Conservation (phyloP, 768 basidiomycete species). For the Xerocomellus intermedius region DNA sequence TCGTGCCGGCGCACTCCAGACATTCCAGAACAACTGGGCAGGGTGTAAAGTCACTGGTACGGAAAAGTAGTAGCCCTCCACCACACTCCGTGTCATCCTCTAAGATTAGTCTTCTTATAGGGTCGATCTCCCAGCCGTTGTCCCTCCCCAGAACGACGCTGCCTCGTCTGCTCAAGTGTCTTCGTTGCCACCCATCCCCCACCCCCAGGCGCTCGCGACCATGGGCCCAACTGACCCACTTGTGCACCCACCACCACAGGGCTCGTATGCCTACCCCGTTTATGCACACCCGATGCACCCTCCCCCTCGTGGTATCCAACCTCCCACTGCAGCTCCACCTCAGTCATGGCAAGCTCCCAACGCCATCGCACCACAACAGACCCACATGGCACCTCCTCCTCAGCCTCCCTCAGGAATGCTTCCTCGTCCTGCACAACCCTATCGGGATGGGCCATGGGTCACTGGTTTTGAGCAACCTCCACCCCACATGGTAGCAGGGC, state of each 20-base stretch:
- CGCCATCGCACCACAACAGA: constrained; percentile 64
- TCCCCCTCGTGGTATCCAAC: constrained; percentile 42
- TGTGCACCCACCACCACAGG: constrained; percentile 30
- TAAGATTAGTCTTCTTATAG: constrained; percentile 10
- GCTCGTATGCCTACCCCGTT: constrained; percentile 31
- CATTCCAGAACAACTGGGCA: constrained; percentile 74
- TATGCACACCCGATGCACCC: constrained; percentile 43
- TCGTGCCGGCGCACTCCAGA: constrained; percentile 64
- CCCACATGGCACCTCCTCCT: constrained; percentile 52
- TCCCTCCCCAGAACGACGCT: constrained; percentile 24
- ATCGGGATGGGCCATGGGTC: constrained; percentile 57
- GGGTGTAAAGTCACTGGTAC: constrained; percentile 77
- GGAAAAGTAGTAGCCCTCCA: constrained; percentile 54
- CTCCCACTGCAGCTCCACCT: constrained; percentile 47
- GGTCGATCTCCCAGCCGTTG: constrained; percentile 23
- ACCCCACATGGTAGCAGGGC: constrained; percentile 46
- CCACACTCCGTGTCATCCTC: not conserved
- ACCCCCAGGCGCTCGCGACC: constrained; percentile 29
- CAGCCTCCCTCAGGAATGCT: constrained; percentile 46
- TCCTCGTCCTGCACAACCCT: constrained; percentile 43
- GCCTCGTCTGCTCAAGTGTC: constrained; percentile 26
- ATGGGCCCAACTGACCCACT: constrained; percentile 28
- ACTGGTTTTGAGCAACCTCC: constrained; percentile 51
- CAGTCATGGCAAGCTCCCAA: constrained; percentile 65
- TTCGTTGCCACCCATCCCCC: constrained; percentile 26